Evolutionary conservation across 2,329 filamentous ascomycete genomes (phyloP), one percentile per base, ranked within the genome.

Genomic region (Calonectria honghensis): DNA sequence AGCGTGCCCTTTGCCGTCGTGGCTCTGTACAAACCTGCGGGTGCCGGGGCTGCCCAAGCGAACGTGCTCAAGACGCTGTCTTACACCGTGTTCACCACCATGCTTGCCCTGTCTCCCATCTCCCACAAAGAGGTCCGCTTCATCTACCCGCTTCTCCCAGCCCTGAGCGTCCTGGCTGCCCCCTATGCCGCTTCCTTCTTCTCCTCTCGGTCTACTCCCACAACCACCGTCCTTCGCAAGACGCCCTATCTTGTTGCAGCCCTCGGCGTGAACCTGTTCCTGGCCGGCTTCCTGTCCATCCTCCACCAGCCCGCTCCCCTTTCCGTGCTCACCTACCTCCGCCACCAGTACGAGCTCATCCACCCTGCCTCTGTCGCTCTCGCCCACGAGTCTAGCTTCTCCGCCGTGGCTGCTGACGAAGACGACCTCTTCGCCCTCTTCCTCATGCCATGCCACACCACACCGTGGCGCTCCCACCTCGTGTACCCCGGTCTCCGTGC

Each of bases 111-210:
- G 41, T 98, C 95, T 1, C 82, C 94, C 61, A 94, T 98, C 78
- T 93, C 95, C 1, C 97, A 99, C 87, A 99, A 99, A 84, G 97
- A 99, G 88, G 95, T 98, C 79, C 95, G 97, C 81, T 99, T 99
- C 87, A 94, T 98, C 78, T 98, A 98, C 81, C 96, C 97, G 1
- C 90, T 99, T 24, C 90, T 98, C 2, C 96, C 97, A 1, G 90
- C 93, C n/a, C 90, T 99, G 9, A 95, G 97, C 83, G 87, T 98
- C 76, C 88, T 98, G 50, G 92, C 94, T 1, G 95, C 95, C 0
- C 90, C 92, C 0, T 89, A 92, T 3, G 85, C 95, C 20, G 87
- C 91, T 3, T 84, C 87, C 11, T 96, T 95, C 86, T 95, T 96
- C 83, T 87, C 86, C 32, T 81, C 84, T 20, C 70, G 76, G 24